phyloP scores from a whole-genome alignment of 2,329 filamentous ascomycete genomes.

The Diplodia seriata region DNA sequence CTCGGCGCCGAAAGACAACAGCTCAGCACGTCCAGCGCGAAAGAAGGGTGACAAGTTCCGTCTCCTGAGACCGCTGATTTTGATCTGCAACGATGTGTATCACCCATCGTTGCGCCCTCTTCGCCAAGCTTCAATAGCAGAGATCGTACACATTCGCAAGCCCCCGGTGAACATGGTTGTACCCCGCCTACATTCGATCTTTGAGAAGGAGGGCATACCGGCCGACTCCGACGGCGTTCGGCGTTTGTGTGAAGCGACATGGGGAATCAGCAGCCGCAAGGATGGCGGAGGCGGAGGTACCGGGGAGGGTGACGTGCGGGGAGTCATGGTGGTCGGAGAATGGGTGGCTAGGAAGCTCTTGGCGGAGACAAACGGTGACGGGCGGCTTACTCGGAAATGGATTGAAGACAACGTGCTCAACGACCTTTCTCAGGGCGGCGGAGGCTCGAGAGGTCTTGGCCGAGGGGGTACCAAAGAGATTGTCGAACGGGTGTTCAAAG shows the following conservation, averaged over 20 bases:
- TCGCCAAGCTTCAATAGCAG: slow-evolving; percentile 82
- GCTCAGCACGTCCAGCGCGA: slow-evolving; percentile 49
- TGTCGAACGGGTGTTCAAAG: slow-evolving; percentile 77
- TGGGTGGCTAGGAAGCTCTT: slow-evolving; percentile 80
- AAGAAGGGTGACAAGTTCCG: slow-evolving; percentile 87
- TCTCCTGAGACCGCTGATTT: slow-evolving; percentile 83
- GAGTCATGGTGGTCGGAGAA: slow-evolving; percentile 84
- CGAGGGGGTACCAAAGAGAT: slow-evolving; percentile 77
- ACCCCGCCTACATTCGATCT: slow-evolving; percentile 78
- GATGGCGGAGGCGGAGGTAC: slow-evolving; percentile 64
- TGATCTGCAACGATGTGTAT: slow-evolving; percentile 98
- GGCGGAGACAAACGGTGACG: slow-evolving; percentile 49
- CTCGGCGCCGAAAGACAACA: slow-evolving; percentile 42
- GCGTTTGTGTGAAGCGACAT: slow-evolving; percentile 81
- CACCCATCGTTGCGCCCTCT: slow-evolving; percentile 86
- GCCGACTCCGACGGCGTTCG: slow-evolving; percentile 90
- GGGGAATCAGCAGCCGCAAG: slow-evolving; percentile 77
- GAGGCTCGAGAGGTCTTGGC: slow-evolving; percentile 73
- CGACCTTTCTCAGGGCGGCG: slow-evolving; percentile 73
- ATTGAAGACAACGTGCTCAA: slow-evolving; percentile 74
- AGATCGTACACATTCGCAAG: slow-evolving; percentile 90
- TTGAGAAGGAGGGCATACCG: slow-evolving; percentile 85
- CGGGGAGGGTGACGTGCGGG: slow-evolving; percentile 77
- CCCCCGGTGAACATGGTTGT: slow-evolving; percentile 87
- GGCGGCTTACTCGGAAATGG: slow-evolving; percentile 74